Evolutionary conservation across 106 monocot species (phyloP), one percentile per base, ranked within the genome.

Genomic region (Gastrodia elata): DNA sequence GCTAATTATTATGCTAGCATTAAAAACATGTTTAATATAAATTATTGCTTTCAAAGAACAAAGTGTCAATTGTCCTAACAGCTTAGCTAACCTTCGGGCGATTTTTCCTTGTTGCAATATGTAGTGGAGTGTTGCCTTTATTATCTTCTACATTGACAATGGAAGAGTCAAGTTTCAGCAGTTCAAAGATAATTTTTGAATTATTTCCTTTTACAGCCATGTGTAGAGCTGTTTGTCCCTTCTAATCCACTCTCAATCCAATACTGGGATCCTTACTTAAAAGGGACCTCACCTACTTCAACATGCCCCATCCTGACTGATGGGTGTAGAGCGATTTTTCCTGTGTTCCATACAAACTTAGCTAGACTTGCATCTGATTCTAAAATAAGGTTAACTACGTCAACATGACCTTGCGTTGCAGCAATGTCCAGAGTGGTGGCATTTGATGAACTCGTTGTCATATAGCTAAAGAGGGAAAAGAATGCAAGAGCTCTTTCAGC

Each of bases 161-260:
- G n/a, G 94, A 88, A 16, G 74, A 26, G 39, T 94, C 80, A 59
- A 79, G 79, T 28, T 79, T 85, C 30, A 94, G 39, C 71, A 94
- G 79, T 68, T 90, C 94, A 33, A 72, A 22, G 26, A 94, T 82
- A 6, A 91, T 86, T 0, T 76, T 83, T 24, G 83, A 78, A 76
- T 91, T 89, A 59, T 87, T 83, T 11, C 94, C 94, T 79, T 94
- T 91, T 13, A 91, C 87, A 11, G 91, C 91, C 91, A 95, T 92
- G 80, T 95, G 94, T 8, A 91, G 76, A 65, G 91, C 89, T 5
- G 94, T 85, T 42, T 95, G 91, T 7, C 94, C 91, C 80, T 95
- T 95, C 76, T 87, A 89, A 68, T 95, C 91, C 0, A 69, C 82
- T 68, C 82, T 83, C 25, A 83, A 73, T 42, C 82, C 85, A 28